Evolutionary conservation across 768 basidiomycete genomes (phyloP).

Genomic region (Clathrus columnatus): DNA sequence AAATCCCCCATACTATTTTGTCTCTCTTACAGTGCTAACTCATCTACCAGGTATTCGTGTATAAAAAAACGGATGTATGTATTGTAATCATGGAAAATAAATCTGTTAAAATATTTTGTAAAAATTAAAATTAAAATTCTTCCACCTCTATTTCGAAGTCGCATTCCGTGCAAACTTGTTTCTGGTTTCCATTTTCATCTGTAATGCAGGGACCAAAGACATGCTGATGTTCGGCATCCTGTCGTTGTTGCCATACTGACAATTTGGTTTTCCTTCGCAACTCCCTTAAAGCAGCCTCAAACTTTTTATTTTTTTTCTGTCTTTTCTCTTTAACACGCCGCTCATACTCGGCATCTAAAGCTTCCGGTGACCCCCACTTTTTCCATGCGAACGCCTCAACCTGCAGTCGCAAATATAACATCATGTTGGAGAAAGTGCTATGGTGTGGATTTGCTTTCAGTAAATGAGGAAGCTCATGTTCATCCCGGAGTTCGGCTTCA

Average conservation of each 20-base stretch:
- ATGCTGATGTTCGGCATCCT: slow-evolving; percentile 86
- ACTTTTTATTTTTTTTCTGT: slow-evolving; percentile 88
- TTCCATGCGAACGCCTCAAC: slow-evolving; percentile 96
- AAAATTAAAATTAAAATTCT: slow-evolving; percentile 40
- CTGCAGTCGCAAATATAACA: slow-evolving; percentile 90
- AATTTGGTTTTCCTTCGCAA: slow-evolving; percentile 78
- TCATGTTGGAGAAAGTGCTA: slow-evolving; percentile 97
- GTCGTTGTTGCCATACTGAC: slow-evolving; percentile 80
- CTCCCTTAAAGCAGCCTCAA: slow-evolving; percentile 82
- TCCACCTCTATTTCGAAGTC: slow-evolving; percentile 90
- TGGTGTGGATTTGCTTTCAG: slow-evolving; percentile 93
- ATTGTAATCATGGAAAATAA: background rate
- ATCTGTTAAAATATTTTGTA: background rate
- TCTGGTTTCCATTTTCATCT: slow-evolving; percentile 43
- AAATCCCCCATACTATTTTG: background rate
- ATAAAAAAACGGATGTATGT: too few relatives aligned
- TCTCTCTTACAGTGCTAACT: background rate
- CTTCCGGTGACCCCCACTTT: slow-evolving; percentile 95
- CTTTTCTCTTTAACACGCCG: slow-evolving; percentile 72
- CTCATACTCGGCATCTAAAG: slow-evolving; percentile 81
- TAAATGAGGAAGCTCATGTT: slow-evolving; percentile 85
- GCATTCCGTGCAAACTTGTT: slow-evolving; percentile 80
- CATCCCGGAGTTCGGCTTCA: slow-evolving; percentile 87
- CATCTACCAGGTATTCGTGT: background rate
- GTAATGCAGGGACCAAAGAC: slow-evolving; percentile 55